A percentile compares a stretch with the other conserved stretches of the same genome.
Evolutionary conservation across 2,329 filamentous ascomycete species (phyloP).

Genomic region (Diaporthe humulicola): DNA sequence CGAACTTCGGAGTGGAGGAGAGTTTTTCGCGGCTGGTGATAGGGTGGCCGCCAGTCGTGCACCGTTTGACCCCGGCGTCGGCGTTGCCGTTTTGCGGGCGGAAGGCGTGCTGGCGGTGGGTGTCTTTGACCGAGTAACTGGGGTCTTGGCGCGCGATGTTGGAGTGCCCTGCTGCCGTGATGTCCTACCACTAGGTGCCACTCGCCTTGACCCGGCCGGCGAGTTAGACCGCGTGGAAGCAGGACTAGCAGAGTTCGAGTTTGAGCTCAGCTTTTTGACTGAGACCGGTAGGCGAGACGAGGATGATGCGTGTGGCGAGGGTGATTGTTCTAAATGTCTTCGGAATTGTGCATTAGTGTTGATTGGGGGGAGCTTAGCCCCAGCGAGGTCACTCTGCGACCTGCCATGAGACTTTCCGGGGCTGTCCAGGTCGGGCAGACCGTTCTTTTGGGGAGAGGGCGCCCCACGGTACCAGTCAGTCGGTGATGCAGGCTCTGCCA

Average conservation of each 20-base stretch:
- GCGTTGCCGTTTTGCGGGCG: constrained; percentile 51
- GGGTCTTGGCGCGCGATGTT: constrained; percentile 55
- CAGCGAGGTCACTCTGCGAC: constrained; percentile 72
- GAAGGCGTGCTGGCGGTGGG: constrained; percentile 58
- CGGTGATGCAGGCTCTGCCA: constrained; percentile 73
- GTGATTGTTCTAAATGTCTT: constrained; percentile 40
- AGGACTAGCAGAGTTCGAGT: constrained; percentile 62
- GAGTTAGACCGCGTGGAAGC: constrained; percentile 69
- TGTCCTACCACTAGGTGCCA: constrained; percentile 52
- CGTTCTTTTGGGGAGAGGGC: constrained; percentile 44
- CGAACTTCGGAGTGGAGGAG: constrained; percentile 84
- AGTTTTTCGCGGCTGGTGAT: constrained; percentile 82
- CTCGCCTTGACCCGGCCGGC: constrained; percentile 60
- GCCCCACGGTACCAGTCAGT: constrained; percentile 73
- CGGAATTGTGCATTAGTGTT: constrained; percentile 35
- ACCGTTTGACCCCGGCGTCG: constrained; percentile 60
- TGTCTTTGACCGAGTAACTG: constrained; percentile 58
- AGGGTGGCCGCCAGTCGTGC: constrained; percentile 78
- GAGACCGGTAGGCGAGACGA: constrained; percentile 55
- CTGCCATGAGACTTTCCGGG: constrained; percentile 59
- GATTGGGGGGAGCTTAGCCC: constrained; percentile 40
- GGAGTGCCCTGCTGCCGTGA: constrained; percentile 50
- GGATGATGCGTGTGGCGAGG: constrained; percentile 45
- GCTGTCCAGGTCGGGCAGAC: constrained; percentile 45
- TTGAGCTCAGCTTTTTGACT: constrained; percentile 56